Percentiles rank a stretch among this genome's conserved stretches.
phyloP scores from a whole-genome alignment of 2,329 filamentous ascomycete genomes.

The Hirsutella thompsonii region DNA sequence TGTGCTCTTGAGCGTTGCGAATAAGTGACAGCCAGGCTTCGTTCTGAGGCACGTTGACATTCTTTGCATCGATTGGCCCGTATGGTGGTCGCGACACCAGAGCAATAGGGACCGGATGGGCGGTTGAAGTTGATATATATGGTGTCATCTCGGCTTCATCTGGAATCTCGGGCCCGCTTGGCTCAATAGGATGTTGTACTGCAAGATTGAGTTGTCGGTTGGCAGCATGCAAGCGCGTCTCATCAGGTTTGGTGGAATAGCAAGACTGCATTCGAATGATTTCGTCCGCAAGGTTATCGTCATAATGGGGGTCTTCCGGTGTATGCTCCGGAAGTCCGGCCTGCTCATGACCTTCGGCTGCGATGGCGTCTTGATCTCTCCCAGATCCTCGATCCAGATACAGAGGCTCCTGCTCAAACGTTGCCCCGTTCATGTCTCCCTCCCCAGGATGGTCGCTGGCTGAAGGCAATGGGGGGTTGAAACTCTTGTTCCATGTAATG shows the following conservation, averaged over 20 bases:
- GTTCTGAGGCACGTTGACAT: slow-evolving; percentile 57
- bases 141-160: slow-evolving; percentile 50
- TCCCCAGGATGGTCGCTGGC: slow-evolving; percentile 29
- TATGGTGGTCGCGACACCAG: slow-evolving; percentile 58
- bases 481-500: slow-evolving; percentile 54
- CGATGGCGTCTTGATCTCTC: background rate
- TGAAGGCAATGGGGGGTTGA: slow-evolving; percentile 18
- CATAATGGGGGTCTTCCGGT: background rate
- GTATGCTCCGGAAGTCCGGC: background rate
- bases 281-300: background rate
- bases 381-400: background rate
- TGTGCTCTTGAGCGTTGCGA: slow-evolving; percentile 43
- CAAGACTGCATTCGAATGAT: background rate
- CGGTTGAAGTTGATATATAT: slow-evolving; percentile 32
- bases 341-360: background rate
- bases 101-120: slow-evolving; percentile 54
- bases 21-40: slow-evolving; percentile 61
- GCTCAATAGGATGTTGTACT: slow-evolving; percentile 33
- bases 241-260: background rate
- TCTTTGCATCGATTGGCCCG: slow-evolving; percentile 47
- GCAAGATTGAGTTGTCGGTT: slow-evolving; percentile 16
- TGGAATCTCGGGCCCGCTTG: slow-evolving; percentile 39
- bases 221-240: background rate
- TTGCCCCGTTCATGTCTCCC: background rate
- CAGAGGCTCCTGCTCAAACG: background rate